Base-by-base conservation (phyloP, 768 basidiomycete species). In the Infundibulicybe gibba region DNA sequence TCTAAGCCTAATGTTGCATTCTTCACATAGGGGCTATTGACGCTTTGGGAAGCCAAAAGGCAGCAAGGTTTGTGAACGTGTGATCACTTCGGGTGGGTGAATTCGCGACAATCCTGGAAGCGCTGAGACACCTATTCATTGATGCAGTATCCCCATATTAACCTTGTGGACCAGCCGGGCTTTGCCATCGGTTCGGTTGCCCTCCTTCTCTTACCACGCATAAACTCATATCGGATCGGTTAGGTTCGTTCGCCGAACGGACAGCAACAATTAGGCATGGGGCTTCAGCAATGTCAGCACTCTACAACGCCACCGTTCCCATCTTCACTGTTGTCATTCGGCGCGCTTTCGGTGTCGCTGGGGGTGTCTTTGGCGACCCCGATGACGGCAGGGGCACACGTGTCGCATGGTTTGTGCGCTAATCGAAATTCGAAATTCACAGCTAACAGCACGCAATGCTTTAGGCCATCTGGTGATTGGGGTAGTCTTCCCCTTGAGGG, bases 391-490 rank as follows among this genome's bases (percentile, higher is more conserved):
- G 51, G 14, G 62, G 63, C 4, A 54, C 53, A 8, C 62, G 70
- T 10, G 66, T 70, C 19, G 61, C 70, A n/a, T 71, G 70, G 69
- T 71, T 10, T 30, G 63, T 52, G 15, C 15, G 3, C 32, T n/a
- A n/a, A n/a, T n/a, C n/a, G n/a, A n/a, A n/a, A n/a, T n/a, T n/a
- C n/a, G n/a, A n/a, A n/a, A n/a, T n/a, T n/a, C n/a, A n/a, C n/a
- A n/a, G n/a, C n/a, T n/a, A n/a, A n/a, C n/a, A n/a, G n/a, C n/a
- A 13, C 15, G n/a, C n/a, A n/a, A n/a, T n/a, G n/a, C 6, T 20
- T 21, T 40, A 71, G 69, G 70, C 69, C 69, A 20, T 72, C 70
- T 5, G 69, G 68, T 2, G 70, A 71, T 49, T 71, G 70, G 70
- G 70, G 68, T 32, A 68, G 65, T 46, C 59, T 72, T 25, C 70